Evolutionary conservation across 768 basidiomycete species (phyloP), one percentile per base, ranked within the genome.

Genomic region (Auriscalpium vulgare): DNA sequence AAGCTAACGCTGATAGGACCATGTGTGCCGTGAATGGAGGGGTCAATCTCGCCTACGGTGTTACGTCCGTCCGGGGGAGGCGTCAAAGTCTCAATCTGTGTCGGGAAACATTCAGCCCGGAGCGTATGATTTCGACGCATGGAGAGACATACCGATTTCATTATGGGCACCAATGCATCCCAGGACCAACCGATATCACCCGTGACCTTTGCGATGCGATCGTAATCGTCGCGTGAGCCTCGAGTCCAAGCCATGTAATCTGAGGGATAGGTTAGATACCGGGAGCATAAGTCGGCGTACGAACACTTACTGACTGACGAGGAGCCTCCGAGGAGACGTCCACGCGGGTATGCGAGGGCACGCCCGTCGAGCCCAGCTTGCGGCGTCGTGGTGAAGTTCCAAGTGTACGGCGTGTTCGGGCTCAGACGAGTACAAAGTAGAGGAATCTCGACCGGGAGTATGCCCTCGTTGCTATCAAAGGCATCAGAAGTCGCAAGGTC

Each of bases 11-110:
- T 72, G 59, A 72, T 66, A 6, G 21, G 62, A 7, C 77, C 76
- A 4, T 56, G 60, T 34, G 61, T 65, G 36, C 72, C 70, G 61
- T 77, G 77, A 16, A 70, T 56, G 10, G 68, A 60, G 2, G 77
- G 74, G 38, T 70, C 60, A 48, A 67, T 73, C 63, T 76, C 63
- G 10, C 69, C 71, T 9, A 68, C 60, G 13, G 69, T 71, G 61
- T 75, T 62, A 54, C 73, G 73, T 29, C 65, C 61, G 55, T 77
- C 74, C 17, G 67, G 67, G 0, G 76, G 74, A 13, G 67, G 58
- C 3, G 69, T 67, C 35, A 70, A 65, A 51, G 68, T 68, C 60
- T 76, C 75, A 40, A 52, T 38, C 37, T 13, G 8, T 21, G n/a
- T 10, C 8, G 10, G 13, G n/a, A 13, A 47, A 10, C 17, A 2